Evolutionary conservation across 495 filamentous ascomycete species (phyloP), one percentile per base, ranked within the genome.

Genomic region (Tuber aestivum): DNA sequence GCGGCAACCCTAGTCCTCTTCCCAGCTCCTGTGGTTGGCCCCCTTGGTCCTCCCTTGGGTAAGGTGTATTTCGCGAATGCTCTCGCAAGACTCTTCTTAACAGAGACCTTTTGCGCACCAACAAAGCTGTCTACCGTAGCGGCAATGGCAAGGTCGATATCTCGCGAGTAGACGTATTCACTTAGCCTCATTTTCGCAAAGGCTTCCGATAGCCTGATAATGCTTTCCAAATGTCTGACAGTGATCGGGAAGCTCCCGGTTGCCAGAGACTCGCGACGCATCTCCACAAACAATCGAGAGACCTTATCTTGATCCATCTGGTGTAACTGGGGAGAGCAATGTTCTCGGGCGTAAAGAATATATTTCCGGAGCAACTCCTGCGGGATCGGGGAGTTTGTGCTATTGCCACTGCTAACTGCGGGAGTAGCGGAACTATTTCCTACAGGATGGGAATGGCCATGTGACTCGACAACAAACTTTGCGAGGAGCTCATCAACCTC

Each of bases 251-350:
- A 99, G 7, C 94, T 94, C 4, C 95, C 95, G 23, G 95, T 98
- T 0, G 94, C 94, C 70, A 97, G 85, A 44, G 89, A 92, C 85
- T 99, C 95, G 70, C 94, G 87, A 74, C 95, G 87, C 94, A 99
- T 97, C 85, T 99, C 96, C 10, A 94, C 93, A 83, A 97, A 99
- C 3, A 99, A 87, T 65, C 94, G 88, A 21, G 96, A 92, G 44
- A 99, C 89, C 85, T 99, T 99, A 83, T 98, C 96, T 83, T 97
- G 93, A 82, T 99, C 96, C 85, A 99, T 97, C 83, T 98, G 94
- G 82, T 97, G 95, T 48, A 99, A 87, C 84, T 98, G 97, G 44
- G 96, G 96, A 75, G 88, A 87, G 85, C 93, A 96, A 78, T 90
- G 90, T 84, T 98, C 95, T 38, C 96, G 89, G 3, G 96, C 94